Percentiles rank a stretch among this genome's conserved stretches.
Conservation (phyloP, 768 basidiomycete genomes). For the Amanita pseudoporphyria region DNA sequence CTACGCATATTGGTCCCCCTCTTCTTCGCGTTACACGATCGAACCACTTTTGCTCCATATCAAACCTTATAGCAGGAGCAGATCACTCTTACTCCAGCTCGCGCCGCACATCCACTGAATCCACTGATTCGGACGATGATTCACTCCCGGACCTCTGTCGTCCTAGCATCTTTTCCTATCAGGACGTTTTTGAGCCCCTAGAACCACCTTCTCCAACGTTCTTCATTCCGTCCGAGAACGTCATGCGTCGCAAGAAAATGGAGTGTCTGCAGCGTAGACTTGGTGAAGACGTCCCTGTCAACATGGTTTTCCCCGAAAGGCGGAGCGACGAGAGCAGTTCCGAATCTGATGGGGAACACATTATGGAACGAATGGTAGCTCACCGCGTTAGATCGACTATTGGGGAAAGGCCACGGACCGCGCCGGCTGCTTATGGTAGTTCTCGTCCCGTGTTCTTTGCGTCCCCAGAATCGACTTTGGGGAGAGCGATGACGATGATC, state of each 20-base stretch:
- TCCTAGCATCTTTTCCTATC: not conserved
- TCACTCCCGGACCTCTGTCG: not conserved
- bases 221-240: not conserved
- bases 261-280: not conserved
- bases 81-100: not conserved
- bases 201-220: not conserved
- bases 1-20: not conserved
- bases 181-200: not conserved
- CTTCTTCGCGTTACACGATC: not conserved
- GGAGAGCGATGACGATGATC: not conserved
- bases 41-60: not conserved
- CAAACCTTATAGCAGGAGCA: not conserved
- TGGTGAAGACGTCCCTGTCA: slow-evolving; percentile 2
- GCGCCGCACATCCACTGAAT: not conserved
- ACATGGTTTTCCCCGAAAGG: slow-evolving; percentile 1
- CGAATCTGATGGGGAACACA: not conserved
- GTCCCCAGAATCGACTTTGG: not conserved
- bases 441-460: not conserved
- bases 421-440: not conserved
- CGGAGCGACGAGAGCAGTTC: not conserved
- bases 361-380: not conserved
- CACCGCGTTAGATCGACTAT: no score
- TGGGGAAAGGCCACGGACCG: not conserved
- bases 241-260: slow-evolving; percentile 5
- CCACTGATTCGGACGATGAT: not conserved